Base-by-base conservation (phyloP, 495 filamentous ascomycete species). In the Aspergillus indologenus region DNA sequence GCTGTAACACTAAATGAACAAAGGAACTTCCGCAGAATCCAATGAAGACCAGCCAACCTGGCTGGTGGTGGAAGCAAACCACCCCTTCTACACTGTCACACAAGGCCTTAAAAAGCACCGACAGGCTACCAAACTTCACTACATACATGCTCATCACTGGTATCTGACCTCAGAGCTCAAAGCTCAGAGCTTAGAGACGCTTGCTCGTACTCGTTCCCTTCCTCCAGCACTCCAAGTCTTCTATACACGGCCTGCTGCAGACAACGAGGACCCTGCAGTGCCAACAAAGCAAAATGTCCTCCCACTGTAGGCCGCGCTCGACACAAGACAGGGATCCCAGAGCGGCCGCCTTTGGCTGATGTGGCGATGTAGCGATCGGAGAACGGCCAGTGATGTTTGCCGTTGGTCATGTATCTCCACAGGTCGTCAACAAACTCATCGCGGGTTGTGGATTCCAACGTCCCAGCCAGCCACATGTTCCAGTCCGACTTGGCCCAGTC, bases 271-370 rank as follows among this genome's bases (percentile, higher is more conserved):
- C 75, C 75, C 21, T 75, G 54, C 49, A 76, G 68, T 6, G 79
- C 76, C 59, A 83, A 67, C 8, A 82, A 46, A 0, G 82, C 80
- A 67, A 81, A 85, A 59, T 85, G 81, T 0, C 80, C 79, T 19
- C 81, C 83, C 0, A 81, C 80, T 4, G 81, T 81, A 0, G 83
- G 83, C 21, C 83, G 74, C 19, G 81, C 82, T n/a, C 70, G 70
- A 56, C 80, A 82, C 51, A 74, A 54, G 51, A 81, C 68, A 6
- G 67, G 71, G 46, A 61, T 55, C 24, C 61, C 74, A 57, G 69
- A 72, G 6, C 69, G 69, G 48, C 70, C 60, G 0, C 79, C 80
- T 51, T 70, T 63, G 4, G 59, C 54, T 14, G 72, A 74, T 5
- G 71, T 73, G 20, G 71, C 69, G 43, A 75, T 61, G 56, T 75